Evolutionary conservation across 768 basidiomycete genomes (phyloP), one percentile per base, ranked within the genome.

Genomic region (Kwoniella newhampshirensis): DNA sequence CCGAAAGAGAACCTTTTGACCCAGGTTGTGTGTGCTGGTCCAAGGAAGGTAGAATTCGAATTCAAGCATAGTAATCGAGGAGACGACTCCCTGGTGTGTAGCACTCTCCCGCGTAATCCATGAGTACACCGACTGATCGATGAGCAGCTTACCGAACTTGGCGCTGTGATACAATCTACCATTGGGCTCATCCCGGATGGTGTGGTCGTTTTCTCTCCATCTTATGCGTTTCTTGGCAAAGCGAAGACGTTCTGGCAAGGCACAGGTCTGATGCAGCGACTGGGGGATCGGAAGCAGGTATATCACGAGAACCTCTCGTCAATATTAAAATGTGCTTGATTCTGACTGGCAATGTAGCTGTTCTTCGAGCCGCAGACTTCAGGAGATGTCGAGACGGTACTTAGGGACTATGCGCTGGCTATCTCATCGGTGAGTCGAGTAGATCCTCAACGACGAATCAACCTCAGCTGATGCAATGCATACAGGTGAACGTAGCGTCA

Each of bases 151-250:
- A 78, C 80, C 13, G 93, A 97, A 66, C 81, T 98, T 1, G 93
- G 92, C 0, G 86, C 89, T 54, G 81, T 88, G 12, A 73, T 99
- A 43, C 70, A 85, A n/a, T 97, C 94, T 67, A 83, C 91, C 45
- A 80, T 84, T 20, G 85, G 81, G 30, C 74, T 94, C 17, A 82
- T 93, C 4, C 88, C 92, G 0, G 86, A 85, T 18, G 94, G 94
- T 0, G 83, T 97, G 77, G 88, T 98, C 18, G 86, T 96, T 6
- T 99, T 99, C 74, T 84, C 97, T 37, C 93, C 94, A 0, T 94
- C 91, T 0, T 98, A 98, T 73, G 82, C 80, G 26, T 92, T 90
- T 64, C 78, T 97, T 35, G 83, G 86, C 56, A 76, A 79, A 36
- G 83, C 87, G 3, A 87, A 84, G 64, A 78, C 77, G 4, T 68